These are phyloP conservation scores for Claviceps pusilla DNA, from an alignment of 2,329 filamentous ascomycete species.

Conservation along the genomic window DNA sequence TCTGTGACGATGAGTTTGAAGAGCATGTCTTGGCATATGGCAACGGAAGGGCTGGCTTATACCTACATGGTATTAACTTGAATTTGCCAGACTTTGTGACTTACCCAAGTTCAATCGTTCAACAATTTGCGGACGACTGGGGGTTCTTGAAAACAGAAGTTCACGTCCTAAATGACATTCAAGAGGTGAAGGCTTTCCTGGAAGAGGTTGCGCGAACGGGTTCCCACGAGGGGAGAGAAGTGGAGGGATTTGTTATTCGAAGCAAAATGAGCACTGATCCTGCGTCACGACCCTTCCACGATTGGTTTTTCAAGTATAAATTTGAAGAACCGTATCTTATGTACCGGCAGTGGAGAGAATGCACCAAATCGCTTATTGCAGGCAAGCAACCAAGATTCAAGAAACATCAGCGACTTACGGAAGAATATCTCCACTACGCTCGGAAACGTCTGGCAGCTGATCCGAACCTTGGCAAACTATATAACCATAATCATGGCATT, in stretches of 20 bases:
- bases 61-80: slow-evolving; percentile 89
- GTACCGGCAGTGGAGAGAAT: slow-evolving; percentile 98
- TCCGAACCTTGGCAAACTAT: slow-evolving; percentile 51
- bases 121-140: slow-evolving; percentile 81
- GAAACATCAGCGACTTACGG: slow-evolving; percentile 80
- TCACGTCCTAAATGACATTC: slow-evolving; percentile 58
- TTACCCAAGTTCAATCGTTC: slow-evolving; percentile 68
- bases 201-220: slow-evolving; percentile 78
- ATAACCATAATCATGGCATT: slow-evolving; percentile 84
- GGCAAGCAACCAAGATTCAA: slow-evolving; percentile 61
- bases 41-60: slow-evolving; percentile 70
- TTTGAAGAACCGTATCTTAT: slow-evolving; percentile 98
- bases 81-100: slow-evolving; percentile 88
- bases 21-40: slow-evolving; percentile 90
- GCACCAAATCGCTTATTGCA: slow-evolving; percentile 74
- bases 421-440: slow-evolving; percentile 78
- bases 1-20: slow-evolving; percentile 92
- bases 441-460: slow-evolving; percentile 56
- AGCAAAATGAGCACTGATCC: slow-evolving; percentile 54
- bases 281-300: slow-evolving; percentile 43
- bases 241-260: slow-evolving; percentile 91
- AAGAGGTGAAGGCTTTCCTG: slow-evolving; percentile 63
- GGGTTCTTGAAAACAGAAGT: slow-evolving; percentile 83
- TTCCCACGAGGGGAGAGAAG: slow-evolving; percentile 77
- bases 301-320: slow-evolving; percentile 99